These are phyloP conservation scores for Terfezia claveryi DNA, from an alignment of 495 filamentous ascomycete genomes.

Conservation along the genomic window DNA sequence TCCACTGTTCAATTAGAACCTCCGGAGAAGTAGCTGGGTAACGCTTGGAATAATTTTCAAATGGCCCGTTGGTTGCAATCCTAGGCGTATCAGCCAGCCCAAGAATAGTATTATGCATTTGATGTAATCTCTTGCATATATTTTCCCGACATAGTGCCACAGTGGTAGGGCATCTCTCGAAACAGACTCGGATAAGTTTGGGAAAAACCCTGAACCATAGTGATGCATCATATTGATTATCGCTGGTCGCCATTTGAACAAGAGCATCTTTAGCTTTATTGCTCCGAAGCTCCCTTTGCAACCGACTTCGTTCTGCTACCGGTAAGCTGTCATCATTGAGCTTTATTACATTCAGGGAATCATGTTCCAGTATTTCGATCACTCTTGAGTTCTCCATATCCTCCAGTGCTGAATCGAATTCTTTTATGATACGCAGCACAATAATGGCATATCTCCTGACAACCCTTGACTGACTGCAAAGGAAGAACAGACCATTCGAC, in stretches of 20 bases:
- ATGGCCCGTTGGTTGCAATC: slow-evolving; percentile 33
- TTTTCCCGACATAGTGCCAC: slow-evolving; percentile 76
- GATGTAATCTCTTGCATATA: slow-evolving; percentile 71
- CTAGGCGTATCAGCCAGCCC: slow-evolving; percentile 52
- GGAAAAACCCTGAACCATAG: slow-evolving; percentile 97
- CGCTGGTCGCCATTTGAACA: slow-evolving; percentile 86
- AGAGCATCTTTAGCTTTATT: slow-evolving; percentile 67
- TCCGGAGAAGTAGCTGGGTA: slow-evolving; percentile 58
- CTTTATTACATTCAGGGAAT: slow-evolving; percentile 69
- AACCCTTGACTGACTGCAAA: slow-evolving; percentile 80
- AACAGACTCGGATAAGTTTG: slow-evolving; percentile 76
- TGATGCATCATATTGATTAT: slow-evolving; percentile 80
- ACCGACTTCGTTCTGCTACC: slow-evolving; percentile 71
- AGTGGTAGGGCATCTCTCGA: slow-evolving; percentile 73
- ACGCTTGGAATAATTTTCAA: slow-evolving; percentile 34
- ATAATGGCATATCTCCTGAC: slow-evolving; percentile 82
- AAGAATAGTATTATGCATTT: slow-evolving; percentile 70
- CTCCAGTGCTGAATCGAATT: slow-evolving; percentile 75
- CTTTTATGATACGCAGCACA: slow-evolving; percentile 73
- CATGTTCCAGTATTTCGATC: slow-evolving; percentile 78
- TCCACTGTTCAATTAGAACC: slow-evolving; percentile 90
- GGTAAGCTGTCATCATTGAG: slow-evolving; percentile 84
- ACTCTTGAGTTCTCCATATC: slow-evolving; percentile 49
- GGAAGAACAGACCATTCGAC: slow-evolving; percentile 91
- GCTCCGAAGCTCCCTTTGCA: slow-evolving; percentile 75